Conservation (phyloP, 2,329 filamentous ascomycete species). For the Ophiostoma himal-ulmi region DNA sequence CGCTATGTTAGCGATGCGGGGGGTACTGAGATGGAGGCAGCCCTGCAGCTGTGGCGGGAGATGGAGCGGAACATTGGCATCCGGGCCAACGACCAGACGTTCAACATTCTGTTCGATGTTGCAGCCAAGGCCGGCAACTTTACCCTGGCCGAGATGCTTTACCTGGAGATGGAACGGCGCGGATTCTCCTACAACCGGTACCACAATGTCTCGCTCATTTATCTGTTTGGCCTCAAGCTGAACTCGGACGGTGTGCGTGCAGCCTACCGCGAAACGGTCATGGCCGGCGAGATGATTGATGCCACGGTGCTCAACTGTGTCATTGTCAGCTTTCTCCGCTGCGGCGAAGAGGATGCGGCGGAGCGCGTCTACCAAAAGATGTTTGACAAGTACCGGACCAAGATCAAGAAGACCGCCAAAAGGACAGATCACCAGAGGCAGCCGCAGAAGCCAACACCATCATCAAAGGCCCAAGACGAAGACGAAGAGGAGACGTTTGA, state of each 20-base stretch:
- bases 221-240: slow-evolving; percentile 70
- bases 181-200: slow-evolving; percentile 66
- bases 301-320: slow-evolving; percentile 81
- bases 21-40: slow-evolving; percentile 57
- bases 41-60: slow-evolving; percentile 74
- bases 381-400: slow-evolving; percentile 55
- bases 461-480: neutral
- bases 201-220: slow-evolving; percentile 75
- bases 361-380: slow-evolving; percentile 79
- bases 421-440: neutral
- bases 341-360: slow-evolving; percentile 69
- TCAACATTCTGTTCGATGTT: slow-evolving; percentile 87
- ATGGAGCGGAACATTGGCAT: slow-evolving; percentile 73
- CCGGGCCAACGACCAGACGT: slow-evolving; percentile 68
- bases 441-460: neutral
- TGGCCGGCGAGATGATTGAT: slow-evolving; percentile 80
- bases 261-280: slow-evolving; percentile 77
- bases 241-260: slow-evolving; percentile 69
- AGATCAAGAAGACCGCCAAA: neutral
- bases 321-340: slow-evolving; percentile 69
- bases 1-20: slow-evolving; percentile 59
- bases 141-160: slow-evolving; percentile 73
- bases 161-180: slow-evolving; percentile 71
- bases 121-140: slow-evolving; percentile 83
- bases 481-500: neutral